phyloP scores from a whole-genome alignment of 805 yeast genomes.

The Wickerhamiella shivajii region DNA sequence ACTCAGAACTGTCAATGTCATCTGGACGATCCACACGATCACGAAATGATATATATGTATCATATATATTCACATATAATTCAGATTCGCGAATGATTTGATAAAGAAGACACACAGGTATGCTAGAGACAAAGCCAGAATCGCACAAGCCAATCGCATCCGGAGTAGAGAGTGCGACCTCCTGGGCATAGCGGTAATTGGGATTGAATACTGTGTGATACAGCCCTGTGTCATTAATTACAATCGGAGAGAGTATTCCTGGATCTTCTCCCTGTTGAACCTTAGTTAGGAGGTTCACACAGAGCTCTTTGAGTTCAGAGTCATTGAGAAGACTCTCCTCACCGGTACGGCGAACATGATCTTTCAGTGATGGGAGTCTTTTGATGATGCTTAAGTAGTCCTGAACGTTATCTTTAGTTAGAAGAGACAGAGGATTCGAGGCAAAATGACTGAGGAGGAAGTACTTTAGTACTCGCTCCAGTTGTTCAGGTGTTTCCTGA shows the following conservation, averaged over 20 bases:
- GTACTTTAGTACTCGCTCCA: conserved; percentile 20
- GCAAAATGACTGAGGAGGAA: conserved; percentile 25
- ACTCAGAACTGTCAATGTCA: conserved; percentile 27
- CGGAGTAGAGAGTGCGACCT: conserved; percentile 30
- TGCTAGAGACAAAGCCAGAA: conserved; percentile 24
- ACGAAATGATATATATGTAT: conserved; percentile 48
- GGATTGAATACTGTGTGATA: conserved; percentile 31
- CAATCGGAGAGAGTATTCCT: conserved; percentile 18
- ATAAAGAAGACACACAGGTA: conserved; percentile 44
- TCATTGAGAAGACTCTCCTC: too few species aligned
- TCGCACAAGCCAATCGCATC: too few species aligned
- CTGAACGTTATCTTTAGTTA: conserved; percentile 6
- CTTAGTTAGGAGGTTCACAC: background rate
- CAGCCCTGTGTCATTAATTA: conserved; percentile 25
- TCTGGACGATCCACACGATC: conserved; percentile 15
- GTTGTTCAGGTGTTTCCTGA: conserved; percentile 3
- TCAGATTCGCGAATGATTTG: conserved; percentile 70
- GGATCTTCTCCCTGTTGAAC: background rate
- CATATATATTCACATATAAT: conserved; percentile 48
- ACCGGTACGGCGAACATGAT: too few species aligned
- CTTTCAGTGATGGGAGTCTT: conserved; percentile 29
- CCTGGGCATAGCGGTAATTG: conserved; percentile 28
- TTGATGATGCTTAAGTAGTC: conserved; percentile 13
- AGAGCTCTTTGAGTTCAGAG: too few species aligned
- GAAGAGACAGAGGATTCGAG: conserved; percentile 25